Conservation (phyloP, 2,329 filamentous ascomycete genomes). For the Plenodomus lindquistii region DNA sequence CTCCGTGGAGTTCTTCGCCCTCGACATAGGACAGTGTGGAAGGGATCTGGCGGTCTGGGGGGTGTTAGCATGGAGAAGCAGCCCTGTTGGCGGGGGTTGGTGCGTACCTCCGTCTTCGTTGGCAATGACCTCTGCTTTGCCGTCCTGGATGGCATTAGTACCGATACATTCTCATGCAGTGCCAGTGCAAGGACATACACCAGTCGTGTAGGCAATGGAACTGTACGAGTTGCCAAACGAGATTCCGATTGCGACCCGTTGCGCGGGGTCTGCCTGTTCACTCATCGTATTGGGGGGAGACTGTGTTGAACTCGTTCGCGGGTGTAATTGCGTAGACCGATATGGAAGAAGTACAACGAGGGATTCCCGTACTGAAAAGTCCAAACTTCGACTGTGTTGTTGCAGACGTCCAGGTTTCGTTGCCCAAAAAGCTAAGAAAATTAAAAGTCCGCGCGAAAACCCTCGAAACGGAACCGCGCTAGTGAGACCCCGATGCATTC, state of each 20-base stretch:
- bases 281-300: conserved; percentile 47
- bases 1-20: conserved; percentile 94
- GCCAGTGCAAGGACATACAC: conserved; percentile 46
- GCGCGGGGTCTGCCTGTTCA: conserved; percentile 55
- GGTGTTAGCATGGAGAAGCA: conserved; percentile 12
- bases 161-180: too few species aligned
- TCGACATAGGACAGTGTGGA: conserved; percentile 92
- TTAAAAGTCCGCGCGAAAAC: conserved; percentile 22
- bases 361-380: neutral
- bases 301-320: neutral
- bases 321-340: neutral
- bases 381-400: neutral
- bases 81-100: conserved; percentile 6
- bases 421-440: conserved; percentile 22
- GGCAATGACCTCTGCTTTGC: conserved; percentile 96
- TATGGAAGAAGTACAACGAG: neutral
- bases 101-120: conserved; percentile 92
- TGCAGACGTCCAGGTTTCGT: neutral
- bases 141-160: conserved; percentile 60
- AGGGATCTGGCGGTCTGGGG: conserved; percentile 89
- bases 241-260: conserved; percentile 82
- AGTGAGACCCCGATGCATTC: conserved; percentile 10
- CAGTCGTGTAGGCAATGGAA: conserved; percentile 87
- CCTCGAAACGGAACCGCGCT: conserved; percentile 4
- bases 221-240: conserved; percentile 98